A percentile compares a stretch with the other conserved stretches of the same genome.
phyloP scores from a whole-genome alignment of 1,284 basidiomycete species.

The Serendipita sp. region DNA sequence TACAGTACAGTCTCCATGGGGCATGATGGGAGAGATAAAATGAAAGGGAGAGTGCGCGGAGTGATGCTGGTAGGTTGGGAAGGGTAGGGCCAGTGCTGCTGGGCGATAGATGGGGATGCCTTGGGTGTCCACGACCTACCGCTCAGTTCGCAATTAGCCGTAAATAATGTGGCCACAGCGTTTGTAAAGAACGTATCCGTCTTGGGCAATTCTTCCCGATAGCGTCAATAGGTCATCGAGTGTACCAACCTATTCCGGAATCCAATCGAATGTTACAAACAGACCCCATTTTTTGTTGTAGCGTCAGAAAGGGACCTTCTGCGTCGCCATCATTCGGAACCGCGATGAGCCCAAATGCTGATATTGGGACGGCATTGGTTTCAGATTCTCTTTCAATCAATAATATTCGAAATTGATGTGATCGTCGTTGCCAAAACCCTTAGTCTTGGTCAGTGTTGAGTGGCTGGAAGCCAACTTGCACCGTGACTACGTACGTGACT shows the following conservation, averaged over 20 bases:
- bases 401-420: neutral
- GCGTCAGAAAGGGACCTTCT: constrained; percentile 47
- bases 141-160: no score
- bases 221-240: constrained; percentile 80
- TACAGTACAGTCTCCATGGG: no score
- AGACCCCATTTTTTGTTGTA: constrained; percentile 36
- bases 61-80: no score
- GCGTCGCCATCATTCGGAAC: constrained; percentile 63
- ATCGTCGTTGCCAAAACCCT: no score
- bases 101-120: no score
- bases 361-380: constrained; percentile 46
- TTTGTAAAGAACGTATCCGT: constrained; percentile 79
- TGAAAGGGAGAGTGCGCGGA: no score
- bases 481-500: no score
- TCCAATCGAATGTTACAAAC: neutral
- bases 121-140: no score
- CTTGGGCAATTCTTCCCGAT: constrained; percentile 84
- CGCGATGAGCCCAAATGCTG: constrained; percentile 64
- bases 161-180: constrained; percentile 40
- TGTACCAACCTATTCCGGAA: constrained; percentile 72
- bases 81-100: no score
- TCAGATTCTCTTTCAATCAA: no score
- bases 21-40: no score
- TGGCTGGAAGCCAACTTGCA: no score
- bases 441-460: neutral